A percentile compares a stretch with the other conserved stretches of the same genome.
phyloP scores from a whole-genome alignment of 768 basidiomycete species.

The Auriscalpium vulgare region DNA sequence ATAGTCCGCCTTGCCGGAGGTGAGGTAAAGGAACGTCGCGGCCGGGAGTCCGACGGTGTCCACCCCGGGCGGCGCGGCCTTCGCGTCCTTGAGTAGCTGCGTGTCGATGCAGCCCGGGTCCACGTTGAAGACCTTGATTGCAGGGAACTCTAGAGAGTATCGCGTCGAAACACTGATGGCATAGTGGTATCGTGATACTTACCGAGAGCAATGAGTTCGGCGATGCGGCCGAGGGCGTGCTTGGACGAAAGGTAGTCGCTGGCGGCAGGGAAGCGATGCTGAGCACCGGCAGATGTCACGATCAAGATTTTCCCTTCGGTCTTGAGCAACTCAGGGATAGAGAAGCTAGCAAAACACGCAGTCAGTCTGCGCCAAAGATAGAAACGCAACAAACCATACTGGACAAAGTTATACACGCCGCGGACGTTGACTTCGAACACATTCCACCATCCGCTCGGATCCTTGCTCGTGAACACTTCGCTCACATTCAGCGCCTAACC shows the following conservation, averaged over 20 bases:
- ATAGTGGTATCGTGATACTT: background rate
- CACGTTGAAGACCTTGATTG: constrained; percentile 3
- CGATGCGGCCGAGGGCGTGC: constrained; percentile 2
- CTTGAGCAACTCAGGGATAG: background rate
- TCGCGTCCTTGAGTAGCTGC: background rate
- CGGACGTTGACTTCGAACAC: constrained; percentile 18
- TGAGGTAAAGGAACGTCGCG: constrained; percentile 15
- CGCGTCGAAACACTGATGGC: background rate
- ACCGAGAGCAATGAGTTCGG: constrained; percentile 5
- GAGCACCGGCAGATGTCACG: background rate
- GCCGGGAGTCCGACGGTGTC: constrained; percentile 16
- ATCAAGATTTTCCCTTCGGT: constrained; percentile 3
- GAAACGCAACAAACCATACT: constrained; percentile 1
- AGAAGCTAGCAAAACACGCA: background rate
- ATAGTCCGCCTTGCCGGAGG: constrained; percentile 17
- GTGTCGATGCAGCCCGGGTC: constrained; percentile 4
- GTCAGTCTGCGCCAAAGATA: background rate
- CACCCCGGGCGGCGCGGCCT: background rate
- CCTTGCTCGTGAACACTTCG: constrained; percentile 13
- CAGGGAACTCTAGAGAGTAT: constrained; percentile 1
- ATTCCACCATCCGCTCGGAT: constrained; percentile 20
- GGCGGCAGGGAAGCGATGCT: background rate
- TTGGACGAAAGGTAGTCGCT: constrained; percentile 6
- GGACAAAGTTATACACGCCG: constrained; percentile 16
- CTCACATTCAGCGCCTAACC: too few species aligned